Conservation (phyloP, 2,329 filamentous ascomycete genomes). For the Aspergillus pseudonomiae region DNA sequence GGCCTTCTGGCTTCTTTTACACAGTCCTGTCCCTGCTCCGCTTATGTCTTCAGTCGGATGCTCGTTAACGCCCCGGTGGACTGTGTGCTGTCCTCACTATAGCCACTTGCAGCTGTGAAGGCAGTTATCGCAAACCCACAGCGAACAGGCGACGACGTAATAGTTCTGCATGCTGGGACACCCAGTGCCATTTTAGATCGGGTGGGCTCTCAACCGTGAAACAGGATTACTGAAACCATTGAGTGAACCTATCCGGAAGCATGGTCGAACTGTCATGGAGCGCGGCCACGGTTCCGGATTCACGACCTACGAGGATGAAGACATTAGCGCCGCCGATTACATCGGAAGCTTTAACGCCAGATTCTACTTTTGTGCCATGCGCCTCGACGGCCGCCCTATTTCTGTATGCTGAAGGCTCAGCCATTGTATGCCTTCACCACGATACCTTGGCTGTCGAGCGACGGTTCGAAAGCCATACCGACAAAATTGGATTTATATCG, state of each 20-base stretch:
- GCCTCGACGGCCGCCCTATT: constrained; percentile 90
- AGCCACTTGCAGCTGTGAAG: constrained; percentile 3
- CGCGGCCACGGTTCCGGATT: constrained; percentile 62
- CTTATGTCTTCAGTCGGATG: constrained; percentile 3
- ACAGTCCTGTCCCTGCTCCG: not conserved
- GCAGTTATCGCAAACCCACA: not conserved
- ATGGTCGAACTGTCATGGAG: constrained; percentile 66
- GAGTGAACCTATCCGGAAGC: constrained; percentile 1
- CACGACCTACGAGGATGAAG: constrained; percentile 58
- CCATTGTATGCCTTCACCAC: constrained; percentile 86
- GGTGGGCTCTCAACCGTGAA: not conserved
- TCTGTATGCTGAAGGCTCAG: constrained; percentile 80
- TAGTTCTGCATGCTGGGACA: not conserved
- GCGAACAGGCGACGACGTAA: not conserved
- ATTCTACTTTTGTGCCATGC: constrained; percentile 75
- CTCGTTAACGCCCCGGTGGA: not conserved
- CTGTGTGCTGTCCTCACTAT: not conserved
- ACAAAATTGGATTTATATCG: constrained; percentile 80
- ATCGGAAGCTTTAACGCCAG: constrained; percentile 25
- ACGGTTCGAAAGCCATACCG: constrained; percentile 78
- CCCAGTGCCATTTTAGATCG: not conserved
- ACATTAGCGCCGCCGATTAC: constrained; percentile 43
- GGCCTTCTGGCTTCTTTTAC: constrained; percentile 8
- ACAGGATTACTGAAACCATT: not conserved
- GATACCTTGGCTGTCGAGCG: constrained; percentile 89